Base-by-base conservation (phyloP, 2,329 filamentous ascomycete genomes). In the Claviceps capensis region DNA sequence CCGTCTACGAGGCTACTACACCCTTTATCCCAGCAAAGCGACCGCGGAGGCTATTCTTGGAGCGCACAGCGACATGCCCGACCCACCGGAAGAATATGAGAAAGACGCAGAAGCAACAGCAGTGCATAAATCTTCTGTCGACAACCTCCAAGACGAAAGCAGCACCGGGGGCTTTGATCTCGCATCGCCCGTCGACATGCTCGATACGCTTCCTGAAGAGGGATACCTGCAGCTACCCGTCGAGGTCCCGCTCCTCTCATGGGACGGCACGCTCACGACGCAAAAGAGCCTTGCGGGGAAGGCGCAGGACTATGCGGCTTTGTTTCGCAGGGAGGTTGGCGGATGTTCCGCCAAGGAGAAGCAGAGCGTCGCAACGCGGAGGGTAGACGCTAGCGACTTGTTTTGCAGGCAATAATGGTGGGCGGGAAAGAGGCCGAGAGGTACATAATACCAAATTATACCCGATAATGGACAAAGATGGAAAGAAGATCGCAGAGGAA, bases 61-160 rank as follows among this genome's bases (percentile, higher is more conserved):
- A 0, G 71, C 91, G 0, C 90, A 96, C 65, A 80, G 77, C 54
- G 90, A 96, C 57, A 69, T 94, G 5, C 82, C 81, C 54, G 77
- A 79, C 41, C 63, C 74, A 1, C 89, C 89, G 0, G 88, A 95
- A 65, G 90, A 83, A 60, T 82, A 78, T 55, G 59, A 66, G 8
- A 59, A 60, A 1, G 59, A 59, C 14, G 37, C 34, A 4, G 42
- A 13, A 6, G 19, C 19, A 43, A 19, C 19, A 43, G 41, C 11
- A 23, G 30, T 51, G 6, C 40, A 38, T 19, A 45, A 48, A 1
- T 58, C 57, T 13, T 58, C 61, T n/a, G 47, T 62, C 16, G 48
- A 57, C 34, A 53, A 57, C 17, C 56, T 60, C 13, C 55, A 61
- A 9, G 60, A 65, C n/a, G 65, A 68, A 42, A 65, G 59, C 44